Evolutionary conservation across 768 basidiomycete genomes (phyloP), one percentile per base, ranked within the genome.

Genomic region (Boletus fagicola): DNA sequence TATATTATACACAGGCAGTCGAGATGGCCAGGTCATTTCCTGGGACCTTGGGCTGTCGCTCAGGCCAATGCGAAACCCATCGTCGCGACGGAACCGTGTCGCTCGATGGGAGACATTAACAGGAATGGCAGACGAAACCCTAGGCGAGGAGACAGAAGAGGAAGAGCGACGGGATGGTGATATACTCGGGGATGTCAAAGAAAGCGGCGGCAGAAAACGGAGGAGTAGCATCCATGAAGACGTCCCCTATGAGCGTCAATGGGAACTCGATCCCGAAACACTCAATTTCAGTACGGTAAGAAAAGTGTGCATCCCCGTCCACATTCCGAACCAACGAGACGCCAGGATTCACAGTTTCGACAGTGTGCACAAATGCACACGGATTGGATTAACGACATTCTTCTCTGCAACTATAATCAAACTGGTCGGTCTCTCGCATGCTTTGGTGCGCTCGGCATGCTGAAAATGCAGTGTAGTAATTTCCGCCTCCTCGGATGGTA

Each of bases 371-470:
- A 98, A 68, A 82, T 84, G 6, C 94, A 98, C 70, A 87, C 86
- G 1, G 95, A 98, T 73, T 99, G 96, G 96, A 84, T 98, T 36
- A 99, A 97, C 68, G 96, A 98, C 65, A 83, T 98, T 47, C 68
- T 94, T 3, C 80, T 99, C 18, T 94, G 92, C 75, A 95, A 98
- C 68, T 80, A 85, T 59, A 94, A 97, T 62, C 94, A 95, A 69
- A 97, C 90, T 4, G 77, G 91, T 88, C 49, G 44, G 84, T 74
- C 44, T 20, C 22, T 39, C 35, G 28, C 6, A 44, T 58, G 16
- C 43, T 20, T 28, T 50, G 18, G 39, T 39, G n/a, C n/a, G 10
- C 31, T 44, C 33, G 20, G 45, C 43, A 36, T 46, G 48, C 60
- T 61, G 54, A 67, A 31, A n/a, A 40, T 22, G 16, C 42, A 43